Evolutionary conservation across 169 alveolate genomes (phyloP).

Genomic region (Plasmodium vivax): DNA sequence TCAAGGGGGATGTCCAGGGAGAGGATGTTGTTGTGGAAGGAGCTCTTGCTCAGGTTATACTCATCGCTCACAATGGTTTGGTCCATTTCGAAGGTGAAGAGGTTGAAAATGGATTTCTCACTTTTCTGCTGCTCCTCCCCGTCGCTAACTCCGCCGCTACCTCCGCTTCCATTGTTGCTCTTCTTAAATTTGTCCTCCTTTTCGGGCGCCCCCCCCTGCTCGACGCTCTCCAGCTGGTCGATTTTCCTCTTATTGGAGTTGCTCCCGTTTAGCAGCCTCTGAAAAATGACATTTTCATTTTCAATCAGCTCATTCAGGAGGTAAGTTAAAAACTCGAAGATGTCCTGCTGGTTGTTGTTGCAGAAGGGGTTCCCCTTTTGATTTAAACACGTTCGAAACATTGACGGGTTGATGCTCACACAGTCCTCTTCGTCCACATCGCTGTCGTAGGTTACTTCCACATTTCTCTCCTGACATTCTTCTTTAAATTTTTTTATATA

Average conservation of each 20-base stretch:
- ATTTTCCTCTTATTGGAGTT: neutral
- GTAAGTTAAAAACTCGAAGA: constrained; percentile 32
- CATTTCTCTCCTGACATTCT: constrained; percentile 24
- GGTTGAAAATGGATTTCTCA: constrained; percentile 36
- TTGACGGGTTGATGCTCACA: constrained; percentile 40
- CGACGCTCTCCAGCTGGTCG: neutral
- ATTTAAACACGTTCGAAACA: constrained; percentile 56
- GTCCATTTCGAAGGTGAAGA: constrained; percentile 56
- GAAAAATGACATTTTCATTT: constrained; percentile 43
- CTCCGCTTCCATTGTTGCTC: neutral
- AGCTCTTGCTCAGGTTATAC: constrained; percentile 18
- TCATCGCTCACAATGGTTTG: constrained; percentile 29
- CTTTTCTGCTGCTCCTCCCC: neutral
- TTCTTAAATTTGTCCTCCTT: neutral
- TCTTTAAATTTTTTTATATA: constrained; percentile 46
- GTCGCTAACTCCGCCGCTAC: neutral
- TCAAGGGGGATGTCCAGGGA: constrained; percentile 53
- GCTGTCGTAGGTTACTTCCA: constrained; percentile 40
- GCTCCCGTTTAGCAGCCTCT: neutral
- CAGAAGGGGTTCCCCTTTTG: constrained; percentile 31
- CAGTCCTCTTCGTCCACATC: constrained; percentile 61
- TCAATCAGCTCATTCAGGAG: constrained; percentile 37
- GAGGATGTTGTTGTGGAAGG: constrained; percentile 51
- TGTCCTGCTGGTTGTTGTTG: constrained; percentile 66
- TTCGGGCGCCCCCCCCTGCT: neutral